Evolutionary conservation across 805 yeast species (phyloP).

Genomic region (Yamadazyma insecticola): DNA sequence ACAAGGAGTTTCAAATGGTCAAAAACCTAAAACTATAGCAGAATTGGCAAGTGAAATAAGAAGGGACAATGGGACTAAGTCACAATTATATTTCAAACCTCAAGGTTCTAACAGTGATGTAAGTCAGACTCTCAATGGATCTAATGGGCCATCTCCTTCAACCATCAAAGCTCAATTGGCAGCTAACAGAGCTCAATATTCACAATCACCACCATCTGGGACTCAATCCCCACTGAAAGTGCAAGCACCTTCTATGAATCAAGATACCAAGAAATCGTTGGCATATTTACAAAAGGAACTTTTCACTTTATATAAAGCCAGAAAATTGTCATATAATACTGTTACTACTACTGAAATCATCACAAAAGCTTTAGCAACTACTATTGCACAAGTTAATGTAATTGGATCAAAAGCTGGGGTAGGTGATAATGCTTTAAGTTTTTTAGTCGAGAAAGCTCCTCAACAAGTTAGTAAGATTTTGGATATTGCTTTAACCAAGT

Average conservation of each 20-base stretch:
- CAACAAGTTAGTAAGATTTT: slow-evolving; percentile 73
- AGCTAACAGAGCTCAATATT: slow-evolving; percentile 33
- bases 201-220: slow-evolving; percentile 14
- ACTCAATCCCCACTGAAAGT: slow-evolving; percentile 9
- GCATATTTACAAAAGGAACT: slow-evolving; percentile 83
- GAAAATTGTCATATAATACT: slow-evolving; percentile 66
- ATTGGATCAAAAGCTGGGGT: slow-evolving; percentile 84
- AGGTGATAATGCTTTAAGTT: slow-evolving; percentile 71
- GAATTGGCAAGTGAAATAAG: slow-evolving; percentile 38
- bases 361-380: slow-evolving; percentile 89
- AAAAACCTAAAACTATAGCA: slow-evolving; percentile 36
- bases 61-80: slow-evolving; percentile 28
- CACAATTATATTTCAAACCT: slow-evolving; percentile 33
- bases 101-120: no score
- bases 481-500: slow-evolving; percentile 77
- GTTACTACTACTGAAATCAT: slow-evolving; percentile 79
- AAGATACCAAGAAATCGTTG: slow-evolving; percentile 68
- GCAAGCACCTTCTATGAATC: slow-evolving; percentile 35
- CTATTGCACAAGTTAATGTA: slow-evolving; percentile 84
- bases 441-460: slow-evolving; percentile 76
- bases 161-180: slow-evolving; percentile 44
- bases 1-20: slow-evolving; percentile 10
- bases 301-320: slow-evolving; percentile 70
- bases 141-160: slow-evolving; percentile 6
- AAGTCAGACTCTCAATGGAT: slow-evolving; percentile 1